Base-by-base conservation (phyloP, 192 early-diverging fungal genomes). In the Coemansia sp. region DNA sequence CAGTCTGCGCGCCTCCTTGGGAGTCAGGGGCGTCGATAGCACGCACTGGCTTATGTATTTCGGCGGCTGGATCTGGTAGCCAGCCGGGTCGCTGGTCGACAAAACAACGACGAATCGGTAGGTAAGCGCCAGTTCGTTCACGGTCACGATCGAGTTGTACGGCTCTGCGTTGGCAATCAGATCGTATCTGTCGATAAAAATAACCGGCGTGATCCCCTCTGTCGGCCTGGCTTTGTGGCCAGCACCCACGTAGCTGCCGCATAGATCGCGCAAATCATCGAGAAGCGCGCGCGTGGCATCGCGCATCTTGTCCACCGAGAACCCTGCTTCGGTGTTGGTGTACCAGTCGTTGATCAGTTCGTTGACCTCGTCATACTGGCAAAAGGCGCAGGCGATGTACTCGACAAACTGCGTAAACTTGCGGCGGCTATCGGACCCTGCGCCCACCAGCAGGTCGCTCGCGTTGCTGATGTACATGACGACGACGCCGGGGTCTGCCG, bases 101-200 rank as follows among this genome's bases (percentile, higher is more conserved):
- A 52, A 19, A 6, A 74, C 46, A n/a, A 57, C 54, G 2, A 57
- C 24, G 9, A 49, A 39, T 39, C 62, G 61, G 28, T 57, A 51
- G 0, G 11, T 19, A 11, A 57, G 32, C n/a, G 58, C 48, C 30
- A 74, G 34, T 2, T 60, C 23, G 24, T 19, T 13, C 4, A 53
- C 20, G 14, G 29, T 64, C 27, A 65, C 24, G 22, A 74, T 61
- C 0, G 48, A 29, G 3, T 52, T 42, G 1, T 51, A 36, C n/a
- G 61, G 27, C 9, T 30, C 27, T 9, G 48, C 58, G 14, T 28
- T 22, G 14, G 57, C 30, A 10, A 61, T n/a, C 11, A 50, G 29
- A 48, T 74, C 72, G 47, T 54, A 74, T 3, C 32, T 50, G 23
- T 74, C 72, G 19, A 74, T 52, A 20, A 74, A 61, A 6, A 61